phyloP scores from a whole-genome alignment of 2,329 filamentous ascomycete species.

The Sporothrix euskadiensis region DNA sequence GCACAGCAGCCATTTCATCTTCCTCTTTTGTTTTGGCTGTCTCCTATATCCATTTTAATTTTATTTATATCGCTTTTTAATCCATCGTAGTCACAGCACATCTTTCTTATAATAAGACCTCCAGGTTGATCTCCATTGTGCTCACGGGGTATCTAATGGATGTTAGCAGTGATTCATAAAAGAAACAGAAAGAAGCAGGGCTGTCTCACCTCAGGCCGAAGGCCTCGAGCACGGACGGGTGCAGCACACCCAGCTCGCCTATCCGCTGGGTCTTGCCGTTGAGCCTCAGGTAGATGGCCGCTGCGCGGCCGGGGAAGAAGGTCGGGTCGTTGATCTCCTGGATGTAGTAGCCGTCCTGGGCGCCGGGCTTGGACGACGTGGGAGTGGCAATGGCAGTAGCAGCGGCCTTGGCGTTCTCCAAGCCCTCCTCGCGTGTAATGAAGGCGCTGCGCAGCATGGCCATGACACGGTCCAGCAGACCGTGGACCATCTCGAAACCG shows the following conservation, averaged over 20 bases:
- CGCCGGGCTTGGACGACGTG: constrained; percentile 40
- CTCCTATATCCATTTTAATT: neutral
- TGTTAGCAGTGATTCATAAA: constrained; percentile 3
- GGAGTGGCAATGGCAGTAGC: constrained; percentile 48
- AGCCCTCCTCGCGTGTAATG: constrained; percentile 71
- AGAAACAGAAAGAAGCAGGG: neutral
- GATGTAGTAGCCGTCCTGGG: constrained; percentile 84
- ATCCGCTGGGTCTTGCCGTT: constrained; percentile 73
- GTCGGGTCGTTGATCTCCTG: constrained; percentile 88
- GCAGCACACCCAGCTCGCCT: constrained; percentile 89
- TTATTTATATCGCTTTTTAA: constrained; percentile 6
- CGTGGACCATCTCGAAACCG: constrained; percentile 95
- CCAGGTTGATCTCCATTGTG: constrained; percentile 90
- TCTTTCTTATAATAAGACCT: constrained; percentile 72
- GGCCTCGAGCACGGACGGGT: constrained; percentile 89
- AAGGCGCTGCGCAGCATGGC: constrained; percentile 86
- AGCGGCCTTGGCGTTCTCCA: constrained; percentile 50
- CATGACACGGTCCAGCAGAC: constrained; percentile 87
- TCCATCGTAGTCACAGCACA: neutral
- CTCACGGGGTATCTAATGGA: constrained; percentile 76
- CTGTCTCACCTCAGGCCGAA: constrained; percentile 75
- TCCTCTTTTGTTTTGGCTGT: neutral
- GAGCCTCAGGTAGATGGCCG: constrained; percentile 76
- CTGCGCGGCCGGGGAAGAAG: constrained; percentile 88
- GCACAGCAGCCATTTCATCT: neutral